Percentiles rank a stretch among this genome's conserved stretches.
phyloP scores from a whole-genome alignment of 2,329 filamentous ascomycete genomes.

The Fusarium clavum region DNA sequence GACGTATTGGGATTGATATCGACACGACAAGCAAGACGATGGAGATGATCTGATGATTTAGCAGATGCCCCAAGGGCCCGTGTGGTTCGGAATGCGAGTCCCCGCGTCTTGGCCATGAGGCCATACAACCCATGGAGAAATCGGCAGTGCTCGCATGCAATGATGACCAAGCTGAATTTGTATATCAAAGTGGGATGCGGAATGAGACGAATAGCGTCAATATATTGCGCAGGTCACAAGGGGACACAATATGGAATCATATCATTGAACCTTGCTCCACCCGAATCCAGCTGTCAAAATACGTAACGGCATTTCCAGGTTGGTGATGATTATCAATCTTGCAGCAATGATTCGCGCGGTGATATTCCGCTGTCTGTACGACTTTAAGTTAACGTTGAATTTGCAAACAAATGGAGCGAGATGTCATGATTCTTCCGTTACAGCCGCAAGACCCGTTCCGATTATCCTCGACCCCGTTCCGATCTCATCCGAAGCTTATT shows the following conservation, averaged over 20 bases:
- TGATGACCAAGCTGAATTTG: not conserved
- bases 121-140: slow-evolving; percentile 35
- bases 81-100: not conserved
- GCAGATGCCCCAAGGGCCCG: not conserved
- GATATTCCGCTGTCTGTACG: not conserved
- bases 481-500: slow-evolving; percentile 40
- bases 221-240: not conserved
- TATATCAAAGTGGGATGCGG: not conserved
- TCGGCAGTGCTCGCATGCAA: slow-evolving; percentile 1
- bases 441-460: slow-evolving; percentile 38
- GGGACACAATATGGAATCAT: slow-evolving; percentile 8
- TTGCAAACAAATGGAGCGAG: not conserved
- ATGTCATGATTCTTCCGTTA: slow-evolving; percentile 18
- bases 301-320: slow-evolving; percentile 19
- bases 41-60: not conserved
- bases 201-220: not conserved
- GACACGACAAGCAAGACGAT: not conserved
- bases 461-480: slow-evolving; percentile 41
- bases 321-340: slow-evolving; percentile 38
- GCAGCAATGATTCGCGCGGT: slow-evolving; percentile 22
- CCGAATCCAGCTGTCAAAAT: not conserved
- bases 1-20: slow-evolving; percentile 42
- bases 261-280: slow-evolving; percentile 5
- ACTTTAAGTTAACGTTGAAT: not conserved
- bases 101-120: slow-evolving; percentile 31